phyloP scores from a whole-genome alignment of 306 rosid genomes.

The Gleditsia sinensis region DNA sequence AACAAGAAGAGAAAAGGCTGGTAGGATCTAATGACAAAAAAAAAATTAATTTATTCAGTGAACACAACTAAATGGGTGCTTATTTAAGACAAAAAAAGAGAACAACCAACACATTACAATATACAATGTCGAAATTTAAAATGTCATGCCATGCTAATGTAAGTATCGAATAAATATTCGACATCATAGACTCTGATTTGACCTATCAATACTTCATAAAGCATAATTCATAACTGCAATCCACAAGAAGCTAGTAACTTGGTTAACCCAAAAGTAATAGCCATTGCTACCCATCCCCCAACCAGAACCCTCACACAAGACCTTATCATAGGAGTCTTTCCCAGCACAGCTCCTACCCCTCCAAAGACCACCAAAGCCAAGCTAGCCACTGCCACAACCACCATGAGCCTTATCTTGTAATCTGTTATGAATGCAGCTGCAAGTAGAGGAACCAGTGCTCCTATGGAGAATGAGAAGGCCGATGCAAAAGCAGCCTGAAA shows the following conservation, averaged over 20 bases:
- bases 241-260: constrained; percentile 16
- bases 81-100: too few species aligned
- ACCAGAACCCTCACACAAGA: constrained; percentile 32
- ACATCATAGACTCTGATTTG: too few species aligned
- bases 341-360: constrained; percentile 22
- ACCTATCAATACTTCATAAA: too few species aligned
- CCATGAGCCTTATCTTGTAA: constrained; percentile 20
- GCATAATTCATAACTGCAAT: constrained; percentile 10
- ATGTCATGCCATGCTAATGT: too few species aligned
- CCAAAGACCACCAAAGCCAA: constrained; percentile 39
- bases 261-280: constrained; percentile 38
- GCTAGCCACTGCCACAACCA: constrained; percentile 26
- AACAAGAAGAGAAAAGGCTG: too few species aligned
- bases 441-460: constrained; percentile 30
- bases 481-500: constrained; percentile 37
- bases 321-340: constrained; percentile 4
- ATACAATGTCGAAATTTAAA: too few species aligned
- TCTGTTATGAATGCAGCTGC: constrained; percentile 19
- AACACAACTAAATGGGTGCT: too few species aligned
- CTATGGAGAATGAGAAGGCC: constrained; percentile 19
- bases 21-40: too few species aligned
- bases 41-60: too few species aligned
- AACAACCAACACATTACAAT: too few species aligned
- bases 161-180: too few species aligned
- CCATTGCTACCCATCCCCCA: constrained; percentile 46